Base-by-base conservation (phyloP, 345 rosid genomes). In the Camelina hispida region DNA sequence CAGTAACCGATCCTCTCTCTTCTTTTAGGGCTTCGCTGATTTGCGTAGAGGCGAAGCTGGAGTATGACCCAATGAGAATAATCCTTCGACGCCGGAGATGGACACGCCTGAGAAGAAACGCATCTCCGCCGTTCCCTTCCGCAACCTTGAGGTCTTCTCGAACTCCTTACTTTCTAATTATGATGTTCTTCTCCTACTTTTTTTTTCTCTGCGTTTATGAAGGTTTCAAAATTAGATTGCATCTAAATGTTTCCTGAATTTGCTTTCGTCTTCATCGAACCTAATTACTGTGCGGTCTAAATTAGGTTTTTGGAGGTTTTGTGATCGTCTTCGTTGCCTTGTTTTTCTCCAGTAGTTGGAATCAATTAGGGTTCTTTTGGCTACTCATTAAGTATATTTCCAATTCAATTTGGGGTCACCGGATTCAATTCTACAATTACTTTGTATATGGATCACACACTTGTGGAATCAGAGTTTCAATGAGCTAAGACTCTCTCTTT, bases 21-120 rank as follows among this genome's bases (percentile, higher is more conserved):
- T 72, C 75, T 50, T 70, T 53, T 32, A 61, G 55, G 61, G 61
- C 14, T 42, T 47, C 38, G 60, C 56, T 65, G 32, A 7, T 51
- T 69, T 6, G 15, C 34, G 17, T 13, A 37, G 12, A 43, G 55
- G 23, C 46, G 22, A 54, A 12, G 54, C 51, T 47, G 56, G 64
- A 50, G 48, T 64, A 53, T 62, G 48, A 30, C 22, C n/a, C 28
- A 72, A 50, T 63, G 25, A 30, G 9, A 9, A 40, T 4, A 30
- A 23, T 34, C 68, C 70, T n/a, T 28, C 5, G 4, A 28, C 66
- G 72, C 30, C 68, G 83, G 79, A 69, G 74, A 84, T 89, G 84
- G 85, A 82, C 32, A 87, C 96, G 10, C 96, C 92, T 13, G 89
- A 85, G 17, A 89, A 81, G 69, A 78, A 80, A 57, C 83, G 76